A percentile compares a stretch with the other conserved stretches of the same genome.
phyloP scores from a whole-genome alignment of 306 rosid genomes.

The Oemleria cerasiformis region DNA sequence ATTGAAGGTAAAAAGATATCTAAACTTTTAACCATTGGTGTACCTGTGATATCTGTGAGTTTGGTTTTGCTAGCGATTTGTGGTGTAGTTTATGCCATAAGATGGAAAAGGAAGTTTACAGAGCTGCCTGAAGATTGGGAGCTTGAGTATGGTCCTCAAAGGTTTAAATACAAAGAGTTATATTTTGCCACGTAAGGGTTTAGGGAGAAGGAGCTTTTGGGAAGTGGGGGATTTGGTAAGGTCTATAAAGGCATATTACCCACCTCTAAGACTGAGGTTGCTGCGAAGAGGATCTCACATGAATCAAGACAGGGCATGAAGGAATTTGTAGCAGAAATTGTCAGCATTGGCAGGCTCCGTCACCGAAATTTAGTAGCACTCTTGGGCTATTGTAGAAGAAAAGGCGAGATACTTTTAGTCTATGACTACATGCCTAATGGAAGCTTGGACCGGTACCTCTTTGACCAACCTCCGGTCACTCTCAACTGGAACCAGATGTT shows the following conservation, averaged over 20 bases:
- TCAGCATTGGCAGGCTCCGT: slow-evolving; percentile 60
- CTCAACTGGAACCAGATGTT: slow-evolving; percentile 62
- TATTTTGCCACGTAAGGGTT: slow-evolving; percentile 62
- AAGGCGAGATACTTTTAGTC: slow-evolving; percentile 52
- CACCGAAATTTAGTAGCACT: slow-evolving; percentile 64
- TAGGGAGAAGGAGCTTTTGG: slow-evolving; percentile 46
- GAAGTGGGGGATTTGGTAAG: slow-evolving; percentile 71
- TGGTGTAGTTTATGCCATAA: slow-evolving; percentile 4
- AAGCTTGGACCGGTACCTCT: slow-evolving; percentile 58
- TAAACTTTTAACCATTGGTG: slow-evolving; percentile 3
- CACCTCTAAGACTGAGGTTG: slow-evolving; percentile 46
- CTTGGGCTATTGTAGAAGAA: slow-evolving; percentile 60
- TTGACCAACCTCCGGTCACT: slow-evolving; percentile 29
- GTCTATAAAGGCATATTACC: slow-evolving; percentile 64
- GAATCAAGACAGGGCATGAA: slow-evolving; percentile 74
- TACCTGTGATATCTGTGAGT: slow-evolving; percentile 2
- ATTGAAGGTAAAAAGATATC: not conserved
- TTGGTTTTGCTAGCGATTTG: not conserved
- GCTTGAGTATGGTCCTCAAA: slow-evolving; percentile 55
- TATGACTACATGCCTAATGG: slow-evolving; percentile 77
- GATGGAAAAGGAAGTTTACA: slow-evolving; percentile 29
- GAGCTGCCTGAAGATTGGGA: slow-evolving; percentile 76
- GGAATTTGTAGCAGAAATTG: slow-evolving; percentile 66
- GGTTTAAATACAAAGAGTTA: slow-evolving; percentile 54
- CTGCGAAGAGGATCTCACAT: slow-evolving; percentile 64